Conservation (phyloP, 2,329 filamentous ascomycete species). For the Thermomyces lanuginosus region DNA sequence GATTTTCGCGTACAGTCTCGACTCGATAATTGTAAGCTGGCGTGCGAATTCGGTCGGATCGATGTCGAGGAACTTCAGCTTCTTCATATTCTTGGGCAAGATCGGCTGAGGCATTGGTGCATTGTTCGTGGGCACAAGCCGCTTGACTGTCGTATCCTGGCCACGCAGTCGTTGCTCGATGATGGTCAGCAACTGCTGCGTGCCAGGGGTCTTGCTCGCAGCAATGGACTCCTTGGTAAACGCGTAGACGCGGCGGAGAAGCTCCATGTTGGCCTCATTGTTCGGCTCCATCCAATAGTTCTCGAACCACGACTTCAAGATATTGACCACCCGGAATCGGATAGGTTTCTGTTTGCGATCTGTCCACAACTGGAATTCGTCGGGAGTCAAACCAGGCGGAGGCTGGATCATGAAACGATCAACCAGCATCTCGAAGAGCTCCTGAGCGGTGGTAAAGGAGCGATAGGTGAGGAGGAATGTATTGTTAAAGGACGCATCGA, state of each 20-base stretch:
- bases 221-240: slow-evolving; percentile 89
- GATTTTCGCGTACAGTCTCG: slow-evolving; percentile 85
- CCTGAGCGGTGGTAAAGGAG: slow-evolving; percentile 79
- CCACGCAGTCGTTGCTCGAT: slow-evolving; percentile 79
- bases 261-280: slow-evolving; percentile 66
- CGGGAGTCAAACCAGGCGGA: slow-evolving; percentile 57
- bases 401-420: slow-evolving; percentile 86
- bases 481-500: slow-evolving; percentile 90
- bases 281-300: slow-evolving; percentile 97
- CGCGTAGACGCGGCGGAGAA: slow-evolving; percentile 75
- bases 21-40: slow-evolving; percentile 93
- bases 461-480: slow-evolving; percentile 94
- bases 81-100: slow-evolving; percentile 98
- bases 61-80: slow-evolving; percentile 94
- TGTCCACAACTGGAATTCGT: slow-evolving; percentile 74
- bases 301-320: slow-evolving; percentile 96
- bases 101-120: slow-evolving; percentile 73
- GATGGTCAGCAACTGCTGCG: slow-evolving; percentile 65
- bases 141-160: slow-evolving; percentile 71
- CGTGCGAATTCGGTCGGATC: slow-evolving; percentile 93
- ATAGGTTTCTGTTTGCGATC: slow-evolving; percentile 94
- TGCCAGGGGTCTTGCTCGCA: slow-evolving; percentile 82
- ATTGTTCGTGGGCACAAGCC: slow-evolving; percentile 72
- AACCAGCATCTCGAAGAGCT: slow-evolving; percentile 84
- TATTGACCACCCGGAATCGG: slow-evolving; percentile 90